Evolutionary conservation across 2,329 filamentous ascomycete species (phyloP).

Genomic region (Dothideomycetes sp.): DNA sequence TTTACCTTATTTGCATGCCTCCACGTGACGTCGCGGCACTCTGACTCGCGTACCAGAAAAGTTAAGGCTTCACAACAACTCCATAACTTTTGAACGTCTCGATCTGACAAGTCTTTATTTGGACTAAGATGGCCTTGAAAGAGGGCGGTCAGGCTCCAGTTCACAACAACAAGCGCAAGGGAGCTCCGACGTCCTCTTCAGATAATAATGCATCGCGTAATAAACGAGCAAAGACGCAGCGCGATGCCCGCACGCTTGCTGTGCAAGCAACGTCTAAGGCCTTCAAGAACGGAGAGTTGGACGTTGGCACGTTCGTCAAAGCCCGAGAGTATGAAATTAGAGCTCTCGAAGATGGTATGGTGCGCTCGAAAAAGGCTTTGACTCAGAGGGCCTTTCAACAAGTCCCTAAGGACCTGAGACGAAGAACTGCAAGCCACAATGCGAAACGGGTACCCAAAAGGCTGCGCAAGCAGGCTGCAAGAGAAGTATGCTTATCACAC

Average conservation of each 20-base stretch:
- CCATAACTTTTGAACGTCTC: too few relatives aligned
- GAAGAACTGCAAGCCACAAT: constrained; percentile 91
- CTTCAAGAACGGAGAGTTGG: constrained; percentile 62
- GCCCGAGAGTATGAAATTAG: constrained; percentile 83
- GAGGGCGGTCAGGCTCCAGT: background rate
- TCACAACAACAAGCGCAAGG: constrained; percentile 5
- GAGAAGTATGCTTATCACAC: constrained; percentile 36
- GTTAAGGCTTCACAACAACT: too few relatives aligned
- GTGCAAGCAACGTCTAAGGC: constrained; percentile 40
- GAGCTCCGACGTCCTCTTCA: background rate
- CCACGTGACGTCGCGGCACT: background rate
- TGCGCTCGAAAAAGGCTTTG: constrained; percentile 53
- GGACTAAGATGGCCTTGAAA: background rate
- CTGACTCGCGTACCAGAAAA: background rate
- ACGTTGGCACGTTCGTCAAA: constrained; percentile 73
- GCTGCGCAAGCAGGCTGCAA: constrained; percentile 56
- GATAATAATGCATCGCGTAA: constrained; percentile 5
- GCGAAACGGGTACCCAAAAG: constrained; percentile 77
- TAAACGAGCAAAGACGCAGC: constrained; percentile 10
- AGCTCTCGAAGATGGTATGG: constrained; percentile 73
- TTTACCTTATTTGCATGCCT: background rate
- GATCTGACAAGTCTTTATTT: too few relatives aligned
- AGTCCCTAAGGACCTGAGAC: constrained; percentile 71
- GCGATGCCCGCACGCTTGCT: constrained; percentile 35
- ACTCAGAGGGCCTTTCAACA: constrained; percentile 77